Conservation (phyloP, 805 yeast genomes). For the Candida hungchunana region DNA sequence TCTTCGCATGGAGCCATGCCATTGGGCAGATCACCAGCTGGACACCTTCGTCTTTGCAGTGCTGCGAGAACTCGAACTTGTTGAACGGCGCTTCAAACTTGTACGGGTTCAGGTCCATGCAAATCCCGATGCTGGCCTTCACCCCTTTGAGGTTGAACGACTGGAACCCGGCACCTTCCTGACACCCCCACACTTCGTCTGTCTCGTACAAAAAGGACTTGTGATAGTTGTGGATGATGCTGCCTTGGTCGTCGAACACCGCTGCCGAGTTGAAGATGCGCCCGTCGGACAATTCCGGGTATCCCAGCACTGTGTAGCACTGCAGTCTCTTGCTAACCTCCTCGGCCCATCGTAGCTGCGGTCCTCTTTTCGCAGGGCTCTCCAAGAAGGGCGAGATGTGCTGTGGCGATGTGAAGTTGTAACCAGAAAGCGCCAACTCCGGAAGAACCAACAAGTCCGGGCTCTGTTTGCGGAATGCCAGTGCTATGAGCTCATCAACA, state of each 20-base stretch:
- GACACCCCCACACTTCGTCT: conserved; percentile 77
- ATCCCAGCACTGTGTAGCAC: conserved; percentile 76
- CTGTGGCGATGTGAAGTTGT: conserved; percentile 52
- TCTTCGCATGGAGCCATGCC: conserved; percentile 71
- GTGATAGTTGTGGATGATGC: conserved; percentile 59
- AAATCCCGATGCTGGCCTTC: conserved; percentile 69
- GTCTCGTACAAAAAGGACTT: conserved; percentile 75
- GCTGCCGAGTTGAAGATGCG: conserved; percentile 67
- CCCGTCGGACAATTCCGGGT: conserved; percentile 52
- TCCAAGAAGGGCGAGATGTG: conserved; percentile 57
- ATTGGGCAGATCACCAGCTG: conserved; percentile 70
- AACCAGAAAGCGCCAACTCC: conserved; percentile 82
- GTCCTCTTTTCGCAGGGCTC: conserved; percentile 36
- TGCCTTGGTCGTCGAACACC: conserved; percentile 57
- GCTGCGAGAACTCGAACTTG: conserved; percentile 63
- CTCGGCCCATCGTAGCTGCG: conserved; percentile 52
- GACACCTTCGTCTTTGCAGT: conserved; percentile 43
- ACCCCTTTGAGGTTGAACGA: conserved; percentile 37
- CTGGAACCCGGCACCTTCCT: conserved; percentile 58
- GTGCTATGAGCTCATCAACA: conserved; percentile 32
- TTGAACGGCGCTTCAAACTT: conserved; percentile 77
- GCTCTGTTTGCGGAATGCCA: conserved; percentile 23
- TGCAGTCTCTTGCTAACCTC: conserved; percentile 42
- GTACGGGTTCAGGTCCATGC: conserved; percentile 93
- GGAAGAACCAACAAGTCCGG: conserved; percentile 77